phyloP scores from a whole-genome alignment of 192 early-diverging fungal genomes.

The Podila verticillata region DNA sequence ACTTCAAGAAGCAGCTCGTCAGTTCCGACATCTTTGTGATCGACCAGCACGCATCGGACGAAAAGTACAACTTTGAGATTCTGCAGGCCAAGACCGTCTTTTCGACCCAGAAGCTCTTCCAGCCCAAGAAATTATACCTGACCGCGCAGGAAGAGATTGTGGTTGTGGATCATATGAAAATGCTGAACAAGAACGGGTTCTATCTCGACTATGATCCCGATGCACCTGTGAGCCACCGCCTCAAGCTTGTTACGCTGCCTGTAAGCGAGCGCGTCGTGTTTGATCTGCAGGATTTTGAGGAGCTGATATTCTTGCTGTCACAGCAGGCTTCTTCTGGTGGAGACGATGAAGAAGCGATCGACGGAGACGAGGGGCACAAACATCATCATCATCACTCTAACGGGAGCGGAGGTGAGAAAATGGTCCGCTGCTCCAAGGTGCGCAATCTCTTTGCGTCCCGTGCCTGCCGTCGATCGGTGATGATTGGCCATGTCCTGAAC shows the following conservation, averaged over 20 bases:
- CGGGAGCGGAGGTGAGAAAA: constrained; percentile 48
- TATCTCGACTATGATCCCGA: constrained; percentile 70
- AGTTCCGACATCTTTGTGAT: constrained; percentile 87
- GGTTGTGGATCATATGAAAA: constrained; percentile 77
- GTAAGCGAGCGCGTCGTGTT: constrained; percentile 79
- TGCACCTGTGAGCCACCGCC: constrained; percentile 65
- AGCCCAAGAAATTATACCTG: constrained; percentile 73
- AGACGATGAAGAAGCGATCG: constrained; percentile 19
- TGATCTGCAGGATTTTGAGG: constrained; percentile 80
- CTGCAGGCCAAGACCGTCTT: constrained; percentile 72
- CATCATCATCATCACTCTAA: constrained; percentile 20
- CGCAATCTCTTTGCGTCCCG: constrained; percentile 85
- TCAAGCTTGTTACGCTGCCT: constrained; percentile 79
- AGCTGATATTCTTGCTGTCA: constrained; percentile 66
- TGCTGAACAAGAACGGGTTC: constrained; percentile 87
- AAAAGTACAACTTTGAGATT: constrained; percentile 96
- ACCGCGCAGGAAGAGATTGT: constrained; percentile 82
- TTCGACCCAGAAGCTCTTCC: constrained; percentile 72
- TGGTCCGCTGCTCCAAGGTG: constrained; percentile 75
- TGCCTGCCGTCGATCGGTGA: constrained; percentile 89
- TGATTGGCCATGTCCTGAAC: constrained; percentile 90
- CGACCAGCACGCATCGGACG: constrained; percentile 98
- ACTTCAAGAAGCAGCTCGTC: constrained; percentile 3
- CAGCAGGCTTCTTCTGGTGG: constrained; percentile 22
- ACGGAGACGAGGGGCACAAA: constrained; percentile 5